Evolutionary conservation across 352 stramenopile genomes (phyloP).

Genomic region (Thalassiosira hispida): DNA sequence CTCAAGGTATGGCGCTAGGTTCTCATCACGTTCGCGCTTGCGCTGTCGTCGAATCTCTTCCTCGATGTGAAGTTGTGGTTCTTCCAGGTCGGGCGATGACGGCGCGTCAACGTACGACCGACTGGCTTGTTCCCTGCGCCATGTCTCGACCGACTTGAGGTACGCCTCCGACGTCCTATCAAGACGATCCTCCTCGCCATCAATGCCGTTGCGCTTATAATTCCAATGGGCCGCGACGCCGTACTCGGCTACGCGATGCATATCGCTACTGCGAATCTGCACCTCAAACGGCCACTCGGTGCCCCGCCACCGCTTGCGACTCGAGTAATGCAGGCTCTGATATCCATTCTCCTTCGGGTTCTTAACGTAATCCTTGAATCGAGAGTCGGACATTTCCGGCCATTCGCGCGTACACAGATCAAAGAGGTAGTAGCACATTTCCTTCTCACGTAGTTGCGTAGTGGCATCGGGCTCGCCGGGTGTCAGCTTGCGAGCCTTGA

Average conservation of each 20-base stretch:
- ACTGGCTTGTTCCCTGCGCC: slow-evolving; percentile 50
- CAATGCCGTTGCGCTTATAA: slow-evolving; percentile 45
- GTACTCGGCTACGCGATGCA: slow-evolving; percentile 85
- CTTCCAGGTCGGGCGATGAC: background rate
- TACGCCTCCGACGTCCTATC: slow-evolving; percentile 64
- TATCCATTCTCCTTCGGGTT: slow-evolving; percentile 87
- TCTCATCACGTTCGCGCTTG: slow-evolving; percentile 65
- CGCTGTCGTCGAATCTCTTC: slow-evolving; percentile 56
- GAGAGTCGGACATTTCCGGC: slow-evolving; percentile 48
- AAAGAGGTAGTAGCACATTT: slow-evolving; percentile 83
- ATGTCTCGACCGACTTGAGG: slow-evolving; percentile 64
- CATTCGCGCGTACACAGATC: slow-evolving; percentile 64
- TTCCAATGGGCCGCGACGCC: slow-evolving; percentile 68
- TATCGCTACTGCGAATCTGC: slow-evolving; percentile 81
- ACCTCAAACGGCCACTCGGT: slow-evolving; percentile 82
- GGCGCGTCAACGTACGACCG: background rate
- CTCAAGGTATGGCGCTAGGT: slow-evolving; percentile 74
- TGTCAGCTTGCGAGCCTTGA: slow-evolving; percentile 66
- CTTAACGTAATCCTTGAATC: slow-evolving; percentile 87
- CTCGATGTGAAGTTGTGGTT: slow-evolving; percentile 28
- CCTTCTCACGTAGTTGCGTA: slow-evolving; percentile 62
- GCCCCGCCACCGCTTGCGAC: slow-evolving; percentile 56
- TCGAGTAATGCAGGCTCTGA: slow-evolving; percentile 86
- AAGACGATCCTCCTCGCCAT: slow-evolving; percentile 4
- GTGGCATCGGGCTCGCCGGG: slow-evolving; percentile 61